Evolutionary conservation across 2,329 filamentous ascomycete genomes (phyloP).

Genomic region (Myriosclerotinia scirpicola): DNA sequence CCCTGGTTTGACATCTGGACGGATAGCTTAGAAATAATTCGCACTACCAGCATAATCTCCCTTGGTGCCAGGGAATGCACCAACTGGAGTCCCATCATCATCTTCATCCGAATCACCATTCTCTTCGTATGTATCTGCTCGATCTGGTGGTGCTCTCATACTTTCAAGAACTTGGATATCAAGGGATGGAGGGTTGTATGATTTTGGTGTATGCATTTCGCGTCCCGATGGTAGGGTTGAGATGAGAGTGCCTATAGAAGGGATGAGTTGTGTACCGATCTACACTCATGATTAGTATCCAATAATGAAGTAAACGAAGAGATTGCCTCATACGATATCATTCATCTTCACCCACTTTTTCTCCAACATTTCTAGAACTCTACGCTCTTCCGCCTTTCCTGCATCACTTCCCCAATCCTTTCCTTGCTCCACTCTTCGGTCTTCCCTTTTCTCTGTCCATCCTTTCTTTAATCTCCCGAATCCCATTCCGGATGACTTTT

Average conservation of each 20-base stretch:
- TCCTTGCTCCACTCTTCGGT: constrained; percentile 73
- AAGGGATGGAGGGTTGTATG: constrained; percentile 65
- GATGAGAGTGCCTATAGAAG: constrained; percentile 68
- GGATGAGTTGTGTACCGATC: constrained; percentile 79
- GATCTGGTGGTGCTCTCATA: constrained; percentile 56
- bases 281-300: constrained; percentile 41
- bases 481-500: constrained; percentile 50
- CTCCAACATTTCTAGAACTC: constrained; percentile 83
- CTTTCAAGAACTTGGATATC: constrained; percentile 63
- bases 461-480: constrained; percentile 69
- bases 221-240: constrained; percentile 82
- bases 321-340: constrained; percentile 66
- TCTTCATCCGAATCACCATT: constrained; percentile 48
- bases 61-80: constrained; percentile 53
- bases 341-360: constrained; percentile 91
- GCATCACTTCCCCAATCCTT: constrained; percentile 77
- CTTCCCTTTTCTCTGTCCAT: constrained; percentile 75
- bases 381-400: constrained; percentile 78
- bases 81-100: constrained; percentile 41
- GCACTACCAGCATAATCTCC: constrained; percentile 43
- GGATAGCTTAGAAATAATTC: constrained; percentile 35
- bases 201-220: constrained; percentile 74
- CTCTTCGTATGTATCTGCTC: constrained; percentile 45
- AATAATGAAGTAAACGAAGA: neutral
- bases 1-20: neutral